These are phyloP conservation scores for Talaromyces verruculosus DNA, from an alignment of 2,329 filamentous ascomycete genomes.

Conservation along the genomic window DNA sequence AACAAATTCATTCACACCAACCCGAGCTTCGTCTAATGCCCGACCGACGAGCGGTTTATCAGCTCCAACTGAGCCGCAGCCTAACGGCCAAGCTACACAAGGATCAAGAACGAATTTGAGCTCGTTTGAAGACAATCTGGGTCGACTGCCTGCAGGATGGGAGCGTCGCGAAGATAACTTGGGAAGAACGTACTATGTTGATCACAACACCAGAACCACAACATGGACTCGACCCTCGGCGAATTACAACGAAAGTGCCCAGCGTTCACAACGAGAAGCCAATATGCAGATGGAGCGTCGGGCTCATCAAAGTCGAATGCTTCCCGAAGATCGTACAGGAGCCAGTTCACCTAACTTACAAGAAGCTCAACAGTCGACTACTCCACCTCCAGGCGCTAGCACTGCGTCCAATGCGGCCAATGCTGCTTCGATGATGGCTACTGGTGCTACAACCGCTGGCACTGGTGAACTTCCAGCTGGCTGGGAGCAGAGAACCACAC, in stretches of 20 bases:
- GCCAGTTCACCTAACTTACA: conserved; percentile 81
- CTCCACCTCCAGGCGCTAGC: conserved; percentile 46
- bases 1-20: conserved; percentile 33
- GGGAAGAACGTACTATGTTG: conserved; percentile 95
- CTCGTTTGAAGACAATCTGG: conserved; percentile 95
- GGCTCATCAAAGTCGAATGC: conserved; percentile 89
- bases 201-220: conserved; percentile 94
- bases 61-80: conserved; percentile 39
- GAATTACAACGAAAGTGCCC: conserved; percentile 71
- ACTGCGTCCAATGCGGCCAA: conserved; percentile 49
- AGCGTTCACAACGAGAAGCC: conserved; percentile 77
- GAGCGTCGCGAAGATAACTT: conserved; percentile 93
- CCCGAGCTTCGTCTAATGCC: conserved; percentile 37
- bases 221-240: conserved; percentile 92
- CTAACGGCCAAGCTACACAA: conserved; percentile 29
- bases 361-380: conserved; percentile 47
- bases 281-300: conserved; percentile 91
- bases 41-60: conserved; percentile 43
- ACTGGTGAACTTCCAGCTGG: conserved; percentile 91
- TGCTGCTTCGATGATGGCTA: conserved; percentile 85
- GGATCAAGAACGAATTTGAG: conserved; percentile 64
- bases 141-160: conserved; percentile 88
- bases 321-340: conserved; percentile 93
- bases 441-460: conserved; percentile 88
- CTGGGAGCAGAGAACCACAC: conserved; percentile 95